Percentiles rank a stretch among this genome's conserved stretches.
Evolutionary conservation across 192 early-diverging fungal species (phyloP).

Genomic region (Mortierella antarctica): DNA sequence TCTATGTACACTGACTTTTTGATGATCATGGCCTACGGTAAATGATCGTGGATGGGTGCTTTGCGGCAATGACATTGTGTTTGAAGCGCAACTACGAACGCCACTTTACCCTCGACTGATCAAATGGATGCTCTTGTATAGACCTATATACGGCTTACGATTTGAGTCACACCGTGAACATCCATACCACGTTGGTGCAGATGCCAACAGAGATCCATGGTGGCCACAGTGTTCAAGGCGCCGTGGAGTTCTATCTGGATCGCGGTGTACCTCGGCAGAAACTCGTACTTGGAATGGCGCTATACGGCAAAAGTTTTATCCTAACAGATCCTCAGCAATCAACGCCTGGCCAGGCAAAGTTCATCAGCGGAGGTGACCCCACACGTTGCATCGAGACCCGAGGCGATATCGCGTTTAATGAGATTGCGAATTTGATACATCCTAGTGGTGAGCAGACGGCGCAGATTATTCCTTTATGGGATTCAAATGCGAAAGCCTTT

Average conservation of each 20-base stretch:
- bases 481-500: slow-evolving; percentile 26
- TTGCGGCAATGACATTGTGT: background rate
- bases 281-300: slow-evolving; percentile 81
- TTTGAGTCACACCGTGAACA: slow-evolving; percentile 59
- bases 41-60: background rate
- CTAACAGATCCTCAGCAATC: background rate
- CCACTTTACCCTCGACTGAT: background rate
- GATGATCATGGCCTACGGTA: slow-evolving; percentile 86
- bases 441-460: background rate
- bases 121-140: background rate
- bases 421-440: slow-evolving; percentile 26
- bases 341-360: slow-evolving; percentile 13
- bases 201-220: slow-evolving; percentile 25
- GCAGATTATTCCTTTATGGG: slow-evolving; percentile 17
- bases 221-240: slow-evolving; percentile 52
- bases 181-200: slow-evolving; percentile 39
- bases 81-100: background rate
- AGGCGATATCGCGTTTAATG: slow-evolving; percentile 46
- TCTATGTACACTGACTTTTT: slow-evolving; percentile 64
- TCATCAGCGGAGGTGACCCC: slow-evolving; percentile 28
- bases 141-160: slow-evolving; percentile 56
- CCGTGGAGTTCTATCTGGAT: slow-evolving; percentile 72
- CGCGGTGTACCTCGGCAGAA: slow-evolving; percentile 79
- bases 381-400: slow-evolving; percentile 31
- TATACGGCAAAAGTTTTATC: slow-evolving; percentile 68